These are phyloP conservation scores for Triadica sebifera DNA, from an alignment of 345 rosid species.

Conservation along the genomic window DNA sequence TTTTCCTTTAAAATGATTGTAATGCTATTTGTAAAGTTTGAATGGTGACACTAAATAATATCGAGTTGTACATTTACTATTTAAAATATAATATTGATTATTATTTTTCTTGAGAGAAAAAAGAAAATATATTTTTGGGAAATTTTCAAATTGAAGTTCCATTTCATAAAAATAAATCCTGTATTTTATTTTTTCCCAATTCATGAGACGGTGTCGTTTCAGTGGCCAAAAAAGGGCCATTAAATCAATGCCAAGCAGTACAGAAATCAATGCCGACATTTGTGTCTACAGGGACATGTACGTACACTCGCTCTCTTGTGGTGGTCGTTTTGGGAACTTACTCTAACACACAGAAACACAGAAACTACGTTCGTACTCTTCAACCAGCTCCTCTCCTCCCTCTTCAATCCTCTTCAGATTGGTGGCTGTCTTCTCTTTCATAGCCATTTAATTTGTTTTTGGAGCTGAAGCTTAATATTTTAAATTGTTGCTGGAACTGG, in stretches of 20 bases:
- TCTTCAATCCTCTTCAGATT: background rate
- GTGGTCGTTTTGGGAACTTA: constrained; percentile 1
- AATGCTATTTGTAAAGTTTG: too few species aligned
- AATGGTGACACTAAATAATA: too few species aligned
- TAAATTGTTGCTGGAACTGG: background rate
- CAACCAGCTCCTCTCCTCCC: background rate
- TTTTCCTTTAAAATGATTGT: too few species aligned
- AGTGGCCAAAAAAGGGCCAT: background rate
- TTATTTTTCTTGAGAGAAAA: too few species aligned
- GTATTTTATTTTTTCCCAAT: too few species aligned
- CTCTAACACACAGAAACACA: background rate
- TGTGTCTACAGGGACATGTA: background rate
- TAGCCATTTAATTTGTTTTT: background rate
- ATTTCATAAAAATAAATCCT: too few species aligned
- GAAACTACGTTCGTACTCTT: too few species aligned
- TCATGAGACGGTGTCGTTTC: too few species aligned
- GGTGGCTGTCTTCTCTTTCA: background rate
- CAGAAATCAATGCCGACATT: constrained; percentile 10
- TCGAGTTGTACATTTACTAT: too few species aligned
- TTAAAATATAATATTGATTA: too few species aligned
- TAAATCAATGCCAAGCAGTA: background rate
- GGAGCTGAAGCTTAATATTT: background rate
- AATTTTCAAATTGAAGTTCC: too few species aligned
- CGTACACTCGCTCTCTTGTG: background rate
- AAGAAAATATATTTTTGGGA: too few species aligned